Conservation (phyloP, 768 basidiomycete genomes). For the Leccinum ochraceum region DNA sequence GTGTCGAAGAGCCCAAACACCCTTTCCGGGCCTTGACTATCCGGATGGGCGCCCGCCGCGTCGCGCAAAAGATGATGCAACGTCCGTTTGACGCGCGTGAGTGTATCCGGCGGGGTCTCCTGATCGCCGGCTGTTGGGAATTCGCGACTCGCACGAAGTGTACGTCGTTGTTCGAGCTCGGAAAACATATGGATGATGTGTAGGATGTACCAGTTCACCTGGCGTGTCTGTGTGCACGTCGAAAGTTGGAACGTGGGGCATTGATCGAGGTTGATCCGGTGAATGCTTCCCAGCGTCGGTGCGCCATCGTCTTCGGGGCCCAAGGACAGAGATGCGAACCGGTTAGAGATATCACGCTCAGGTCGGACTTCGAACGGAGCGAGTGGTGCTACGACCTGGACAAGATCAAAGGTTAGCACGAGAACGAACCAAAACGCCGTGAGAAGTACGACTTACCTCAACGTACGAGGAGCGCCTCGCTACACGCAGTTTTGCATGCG, state of each 20-base stretch:
- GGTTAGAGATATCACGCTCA: conserved; percentile 19
- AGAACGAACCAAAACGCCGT: background rate
- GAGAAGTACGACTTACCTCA: conserved; percentile 22
- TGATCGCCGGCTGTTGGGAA: too few species aligned
- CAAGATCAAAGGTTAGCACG: background rate
- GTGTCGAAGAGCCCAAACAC: conserved; percentile 22
- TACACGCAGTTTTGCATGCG: conserved; percentile 40
- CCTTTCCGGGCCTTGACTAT: too few species aligned
- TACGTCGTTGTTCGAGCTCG: conserved; percentile 4
- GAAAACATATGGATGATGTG: conserved; percentile 34
- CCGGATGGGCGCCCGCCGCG: background rate
- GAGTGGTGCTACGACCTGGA: conserved; percentile 24
- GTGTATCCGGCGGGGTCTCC: conserved; percentile 10
- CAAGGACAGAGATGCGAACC: conserved; percentile 29
- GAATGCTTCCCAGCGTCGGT: conserved; percentile 38
- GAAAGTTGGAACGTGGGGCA: conserved; percentile 34
- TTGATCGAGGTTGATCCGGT: conserved; percentile 38
- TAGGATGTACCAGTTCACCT: conserved; percentile 28
- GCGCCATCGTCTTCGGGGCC: background rate
- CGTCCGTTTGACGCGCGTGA: conserved; percentile 33
- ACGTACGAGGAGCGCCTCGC: conserved; percentile 56
- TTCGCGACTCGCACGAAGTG: too few species aligned
- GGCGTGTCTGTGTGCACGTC: conserved; percentile 2
- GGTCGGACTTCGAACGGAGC: conserved; percentile 20
- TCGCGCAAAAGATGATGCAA: conserved; percentile 29